Conservation (phyloP, 805 yeast genomes). For the Pichia gijzeniarum region DNA sequence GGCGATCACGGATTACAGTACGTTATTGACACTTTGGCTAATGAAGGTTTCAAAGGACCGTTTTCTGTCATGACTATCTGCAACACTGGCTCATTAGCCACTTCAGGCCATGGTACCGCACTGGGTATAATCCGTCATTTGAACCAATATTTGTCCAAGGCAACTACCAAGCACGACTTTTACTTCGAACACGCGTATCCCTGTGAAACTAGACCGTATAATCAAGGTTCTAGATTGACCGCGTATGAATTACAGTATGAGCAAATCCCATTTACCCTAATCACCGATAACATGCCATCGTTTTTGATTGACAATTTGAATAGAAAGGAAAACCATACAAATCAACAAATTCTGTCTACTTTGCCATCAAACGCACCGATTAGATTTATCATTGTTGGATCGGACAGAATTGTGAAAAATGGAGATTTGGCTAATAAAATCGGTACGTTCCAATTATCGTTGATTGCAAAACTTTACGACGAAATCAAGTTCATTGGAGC, state of each 20-base stretch:
- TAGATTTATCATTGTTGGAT: conserved; percentile 86
- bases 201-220: conserved; percentile 92
- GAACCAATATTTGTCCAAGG: conserved; percentile 29
- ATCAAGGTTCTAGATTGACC: conserved; percentile 91
- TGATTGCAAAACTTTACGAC: conserved; percentile 55
- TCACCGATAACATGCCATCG: conserved; percentile 90
- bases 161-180: conserved; percentile 33
- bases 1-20: conserved; percentile 80
- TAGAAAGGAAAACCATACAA: conserved; percentile 20
- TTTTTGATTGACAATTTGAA: conserved; percentile 51
- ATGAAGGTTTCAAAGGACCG: conserved; percentile 50
- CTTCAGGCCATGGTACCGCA: conserved; percentile 97
- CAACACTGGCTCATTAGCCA: conserved; percentile 94
- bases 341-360: conserved; percentile 14
- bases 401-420: conserved; percentile 86
- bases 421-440: conserved; percentile 97
- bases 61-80: conserved; percentile 87
- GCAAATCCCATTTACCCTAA: conserved; percentile 76
- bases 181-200: conserved; percentile 71
- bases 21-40: conserved; percentile 40
- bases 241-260: conserved; percentile 87
- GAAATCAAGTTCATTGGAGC: conserved; percentile 85
- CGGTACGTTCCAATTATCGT: conserved; percentile 86
- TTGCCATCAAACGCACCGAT: conserved; percentile 51
- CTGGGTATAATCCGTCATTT: conserved; percentile 83